Conservation (phyloP, 2,329 filamentous ascomycete genomes). For the Chaetomiaceae sp. region DNA sequence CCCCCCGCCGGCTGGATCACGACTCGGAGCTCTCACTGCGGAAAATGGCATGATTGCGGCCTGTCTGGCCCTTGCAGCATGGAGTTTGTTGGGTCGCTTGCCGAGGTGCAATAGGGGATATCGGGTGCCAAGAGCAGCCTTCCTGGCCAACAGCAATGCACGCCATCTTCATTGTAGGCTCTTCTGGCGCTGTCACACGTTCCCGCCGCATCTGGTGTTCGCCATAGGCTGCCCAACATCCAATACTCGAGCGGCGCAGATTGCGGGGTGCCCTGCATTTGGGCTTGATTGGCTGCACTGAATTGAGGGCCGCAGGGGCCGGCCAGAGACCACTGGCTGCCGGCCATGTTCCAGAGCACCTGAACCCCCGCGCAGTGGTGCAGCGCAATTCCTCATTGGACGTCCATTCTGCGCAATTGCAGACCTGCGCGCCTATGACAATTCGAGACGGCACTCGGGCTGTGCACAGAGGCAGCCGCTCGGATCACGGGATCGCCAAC, state of each 20-base stretch:
- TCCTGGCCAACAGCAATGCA: conserved; percentile 4
- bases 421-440: not conserved
- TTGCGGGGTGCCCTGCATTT: conserved; percentile 3
- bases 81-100: not conserved
- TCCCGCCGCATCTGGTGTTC: not conserved
- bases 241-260: conserved; percentile 2
- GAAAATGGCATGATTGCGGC: not conserved
- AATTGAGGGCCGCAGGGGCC: not conserved
- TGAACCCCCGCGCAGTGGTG: not conserved
- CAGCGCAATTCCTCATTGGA: not conserved
- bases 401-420: not conserved
- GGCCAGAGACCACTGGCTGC: no score
- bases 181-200: conserved; percentile 5
- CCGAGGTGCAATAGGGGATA: not conserved
- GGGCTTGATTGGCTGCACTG: not conserved
- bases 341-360: no score
- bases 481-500: not conserved
- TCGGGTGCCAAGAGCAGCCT: not conserved
- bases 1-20: not conserved
- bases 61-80: not conserved
- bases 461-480: not conserved
- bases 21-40: no score
- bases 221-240: conserved; percentile 1
- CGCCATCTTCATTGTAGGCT: not conserved
- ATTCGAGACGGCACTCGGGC: not conserved